Base-by-base conservation (phyloP, 805 yeast species). In the Pichia membranifaciens region DNA sequence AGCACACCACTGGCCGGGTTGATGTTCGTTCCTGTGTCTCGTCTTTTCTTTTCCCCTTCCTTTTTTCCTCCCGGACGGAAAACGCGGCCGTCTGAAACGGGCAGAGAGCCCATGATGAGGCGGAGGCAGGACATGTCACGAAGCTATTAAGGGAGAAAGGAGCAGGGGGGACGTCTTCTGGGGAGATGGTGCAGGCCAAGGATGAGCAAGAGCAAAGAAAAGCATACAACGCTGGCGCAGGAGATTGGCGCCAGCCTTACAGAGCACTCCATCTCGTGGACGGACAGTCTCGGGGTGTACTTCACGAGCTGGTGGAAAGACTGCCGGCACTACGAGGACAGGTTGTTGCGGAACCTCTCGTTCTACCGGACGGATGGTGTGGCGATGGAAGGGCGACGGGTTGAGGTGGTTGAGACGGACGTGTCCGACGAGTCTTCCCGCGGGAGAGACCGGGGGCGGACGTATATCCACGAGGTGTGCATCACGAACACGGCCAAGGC, bases 381-480 rank as follows among this genome's bases (percentile, higher is more conserved):
- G 12, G 5, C 13, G 16, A 68, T 59, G 18, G 60, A 82, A 21
- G 51, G 53, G 2, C 74, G 79, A 15, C 53, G 69, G 44, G 34
- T 45, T 16, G 48, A 45, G 23, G 58, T 77, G 15, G 60, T 80
- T 22, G 69, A 82, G 54, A 81, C 87, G 2, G 73, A 73, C 18
- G 71, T 84, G 16, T 81, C 78, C 39, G 55, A 69, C 21, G 56
- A 69, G 22, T 10, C 10, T 7, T 7, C 7, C 7, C 10, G 29
- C 29, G 10, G 7, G 29, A 25, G 29, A 10, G 10, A 25, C 29
- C 29, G 29, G 29, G 31, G 52, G 7, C 60, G 51, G 4, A 67
- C 77, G 34, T 75, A 63, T 54, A 81, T 89, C 47, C 93, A 89
- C 67, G 97, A 90, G 63, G 81, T 89, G 47, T 76, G 68, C 50